These are phyloP conservation scores for Rhytidiadelphus loreus DNA, from an alignment of 225 moss, liverwort and hornwort species.

Conservation along the genomic window DNA sequence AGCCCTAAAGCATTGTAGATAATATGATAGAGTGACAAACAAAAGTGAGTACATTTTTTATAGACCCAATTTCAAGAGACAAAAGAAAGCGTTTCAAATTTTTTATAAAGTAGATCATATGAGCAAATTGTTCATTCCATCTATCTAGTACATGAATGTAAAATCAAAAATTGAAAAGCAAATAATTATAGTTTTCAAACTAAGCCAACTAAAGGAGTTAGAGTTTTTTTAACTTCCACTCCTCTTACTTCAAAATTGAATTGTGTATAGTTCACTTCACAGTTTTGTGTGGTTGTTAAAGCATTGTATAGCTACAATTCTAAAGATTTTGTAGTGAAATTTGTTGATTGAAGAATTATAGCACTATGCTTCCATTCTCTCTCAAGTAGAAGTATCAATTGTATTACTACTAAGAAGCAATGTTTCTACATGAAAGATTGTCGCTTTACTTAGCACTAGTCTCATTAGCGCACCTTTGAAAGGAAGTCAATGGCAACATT, in stretches of 20 bases:
- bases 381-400: not conserved
- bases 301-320: not conserved
- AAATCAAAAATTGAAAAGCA: not conserved
- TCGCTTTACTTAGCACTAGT: fast-evolving
- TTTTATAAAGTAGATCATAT: fast-evolving
- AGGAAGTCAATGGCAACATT: not conserved
- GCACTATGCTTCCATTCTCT: not conserved
- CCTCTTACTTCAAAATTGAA: not conserved
- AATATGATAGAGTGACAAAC: not conserved
- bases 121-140: not conserved
- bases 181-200: not conserved
- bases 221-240: not conserved
- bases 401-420: not conserved
- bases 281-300: not conserved
- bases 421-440: not conserved
- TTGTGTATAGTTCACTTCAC: not conserved
- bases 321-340: fast-evolving
- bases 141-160: not conserved
- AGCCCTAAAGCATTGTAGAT: not conserved
- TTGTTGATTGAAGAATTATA: not conserved
- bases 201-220: fast-evolving
- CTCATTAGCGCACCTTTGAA: fast-evolving
- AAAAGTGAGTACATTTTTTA: not conserved
- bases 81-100: not conserved
- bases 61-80: fast-evolving